Percentiles rank a stretch among this genome's conserved stretches.
These are phyloP conservation scores for Medicago ruthenica DNA, from an alignment of 306 rosid genomes.

Conservation along the genomic window DNA sequence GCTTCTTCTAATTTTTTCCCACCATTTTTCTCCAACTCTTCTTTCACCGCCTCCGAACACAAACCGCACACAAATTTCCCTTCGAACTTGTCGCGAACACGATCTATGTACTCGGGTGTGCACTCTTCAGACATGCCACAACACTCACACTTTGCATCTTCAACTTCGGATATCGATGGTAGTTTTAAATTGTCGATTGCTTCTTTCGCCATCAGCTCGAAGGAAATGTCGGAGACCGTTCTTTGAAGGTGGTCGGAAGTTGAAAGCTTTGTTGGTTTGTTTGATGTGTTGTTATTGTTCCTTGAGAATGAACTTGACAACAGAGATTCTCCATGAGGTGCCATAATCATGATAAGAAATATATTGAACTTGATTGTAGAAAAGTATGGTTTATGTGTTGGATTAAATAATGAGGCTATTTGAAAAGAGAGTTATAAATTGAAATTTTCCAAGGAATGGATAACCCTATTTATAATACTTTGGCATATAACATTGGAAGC, in stretches of 20 bases:
- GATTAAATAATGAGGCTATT: too few species aligned
- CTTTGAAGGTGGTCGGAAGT: slow-evolving; percentile 60
- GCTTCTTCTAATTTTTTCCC: slow-evolving; percentile 76
- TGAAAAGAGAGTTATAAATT: not conserved
- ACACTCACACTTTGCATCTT: slow-evolving; percentile 87
- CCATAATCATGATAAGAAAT: slow-evolving; percentile 48
- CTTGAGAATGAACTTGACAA: slow-evolving; percentile 40
- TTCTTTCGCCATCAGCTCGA: slow-evolving; percentile 55
- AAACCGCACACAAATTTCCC: slow-evolving; percentile 91
- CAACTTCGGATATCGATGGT: slow-evolving; percentile 75
- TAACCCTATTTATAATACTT: slow-evolving; percentile 60
- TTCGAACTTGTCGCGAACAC: slow-evolving; percentile 61
- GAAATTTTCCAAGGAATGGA: not conserved
- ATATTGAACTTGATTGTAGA: slow-evolving; percentile 17
- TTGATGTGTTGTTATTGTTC: slow-evolving; percentile 49
- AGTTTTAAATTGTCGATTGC: slow-evolving; percentile 54
- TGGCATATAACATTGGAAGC: not conserved
- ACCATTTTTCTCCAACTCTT: slow-evolving; percentile 81
- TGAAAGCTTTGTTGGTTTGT: slow-evolving; percentile 59
- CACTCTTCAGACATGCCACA: slow-evolving; percentile 97
- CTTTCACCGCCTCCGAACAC: slow-evolving; percentile 91
- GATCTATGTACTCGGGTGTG: slow-evolving; percentile 81
- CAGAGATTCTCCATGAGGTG: slow-evolving; percentile 80
- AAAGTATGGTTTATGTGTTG: slow-evolving; percentile 5
- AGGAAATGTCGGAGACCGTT: slow-evolving; percentile 79